A percentile compares a stretch with the other conserved stretches of the same genome.
Evolutionary conservation across 192 early-diverging fungal genomes (phyloP).

Genomic region (Coemansia interrupta): DNA sequence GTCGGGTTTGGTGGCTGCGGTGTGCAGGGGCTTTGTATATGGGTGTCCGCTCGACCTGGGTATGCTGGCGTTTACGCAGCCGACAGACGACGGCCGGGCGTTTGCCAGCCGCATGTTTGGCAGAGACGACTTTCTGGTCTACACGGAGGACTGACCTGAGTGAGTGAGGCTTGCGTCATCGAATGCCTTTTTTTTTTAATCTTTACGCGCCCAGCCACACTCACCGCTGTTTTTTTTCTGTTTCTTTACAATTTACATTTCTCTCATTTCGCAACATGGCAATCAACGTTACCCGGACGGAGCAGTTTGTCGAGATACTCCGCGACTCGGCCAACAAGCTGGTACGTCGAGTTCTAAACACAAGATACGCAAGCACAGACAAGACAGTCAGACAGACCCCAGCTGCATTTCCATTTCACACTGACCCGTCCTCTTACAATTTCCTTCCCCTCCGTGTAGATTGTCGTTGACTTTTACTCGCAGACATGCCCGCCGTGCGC

Average conservation of each 20-base stretch:
- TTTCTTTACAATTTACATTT: background rate
- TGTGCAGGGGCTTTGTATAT: slow-evolving; percentile 46
- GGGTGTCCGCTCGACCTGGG: slow-evolving; percentile 27
- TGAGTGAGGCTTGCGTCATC: background rate
- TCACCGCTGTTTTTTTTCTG: background rate
- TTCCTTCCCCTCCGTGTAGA: slow-evolving; percentile 10
- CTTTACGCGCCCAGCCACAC: background rate
- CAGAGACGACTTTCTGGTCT: slow-evolving; percentile 55
- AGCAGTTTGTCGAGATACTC: slow-evolving; percentile 45
- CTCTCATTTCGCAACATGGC: slow-evolving; percentile 22
- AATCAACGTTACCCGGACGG: slow-evolving; percentile 32
- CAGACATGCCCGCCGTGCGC: slow-evolving; percentile 44
- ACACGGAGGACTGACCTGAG: slow-evolving; percentile 35
- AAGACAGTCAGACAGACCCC: too few species aligned
- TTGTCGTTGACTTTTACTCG: slow-evolving; percentile 50
- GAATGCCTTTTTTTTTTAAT: background rate
- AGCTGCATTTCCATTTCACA: background rate
- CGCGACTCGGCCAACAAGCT: slow-evolving; percentile 39
- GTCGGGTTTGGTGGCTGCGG: slow-evolving; percentile 34
- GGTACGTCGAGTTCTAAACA: slow-evolving; percentile 17
- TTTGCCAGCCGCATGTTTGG: slow-evolving; percentile 50
- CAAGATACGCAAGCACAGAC: background rate
- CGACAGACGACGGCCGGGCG: slow-evolving; percentile 45
- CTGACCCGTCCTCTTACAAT: background rate
- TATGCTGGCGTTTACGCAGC: slow-evolving; percentile 56